A percentile compares a stretch with the other conserved stretches of the same genome.
Evolutionary conservation across 768 basidiomycete species (phyloP).

Genomic region (Mycena maculata): DNA sequence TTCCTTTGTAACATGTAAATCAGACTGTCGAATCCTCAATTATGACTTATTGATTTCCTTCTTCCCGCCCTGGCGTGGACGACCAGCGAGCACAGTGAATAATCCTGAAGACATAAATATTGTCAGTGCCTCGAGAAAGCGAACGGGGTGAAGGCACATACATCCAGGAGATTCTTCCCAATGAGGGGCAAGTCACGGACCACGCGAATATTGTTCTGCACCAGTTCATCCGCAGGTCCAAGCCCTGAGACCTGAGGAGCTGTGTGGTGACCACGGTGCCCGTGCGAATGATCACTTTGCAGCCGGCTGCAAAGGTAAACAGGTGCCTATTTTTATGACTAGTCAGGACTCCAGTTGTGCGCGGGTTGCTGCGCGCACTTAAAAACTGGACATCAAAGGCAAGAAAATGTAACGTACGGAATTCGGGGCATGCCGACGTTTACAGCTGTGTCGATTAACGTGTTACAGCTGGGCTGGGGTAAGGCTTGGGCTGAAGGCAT

Average conservation of each 20-base stretch:
- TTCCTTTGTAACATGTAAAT: no score
- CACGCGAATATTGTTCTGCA: conserved; percentile 26
- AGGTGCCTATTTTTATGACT: conserved; percentile 17
- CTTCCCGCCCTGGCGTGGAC: conserved; percentile 21
- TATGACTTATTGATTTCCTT: no score
- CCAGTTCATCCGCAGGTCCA: conserved; percentile 37
- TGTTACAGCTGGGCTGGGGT: conserved; percentile 30
- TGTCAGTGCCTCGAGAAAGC: background rate
- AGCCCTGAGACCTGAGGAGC: conserved; percentile 42
- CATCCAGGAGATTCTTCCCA: conserved; percentile 39
- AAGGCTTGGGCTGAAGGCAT: background rate
- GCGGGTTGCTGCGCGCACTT: conserved; percentile 46
- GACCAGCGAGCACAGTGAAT: conserved; percentile 9
- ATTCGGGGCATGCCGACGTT: conserved; percentile 52
- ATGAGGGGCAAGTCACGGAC: conserved; percentile 39
- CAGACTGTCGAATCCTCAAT: no score
- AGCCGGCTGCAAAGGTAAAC: conserved; percentile 53
- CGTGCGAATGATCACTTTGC: conserved; percentile 60
- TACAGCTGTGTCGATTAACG: conserved; percentile 54
- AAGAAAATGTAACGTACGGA: background rate
- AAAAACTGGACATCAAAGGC: no score
- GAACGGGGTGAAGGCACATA: background rate
- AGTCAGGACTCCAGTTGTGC: conserved; percentile 24
- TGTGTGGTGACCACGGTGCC: conserved; percentile 40
- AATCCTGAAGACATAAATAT: background rate